Conservation (phyloP, 441 rosid species). For the Melastoma candidum region DNA sequence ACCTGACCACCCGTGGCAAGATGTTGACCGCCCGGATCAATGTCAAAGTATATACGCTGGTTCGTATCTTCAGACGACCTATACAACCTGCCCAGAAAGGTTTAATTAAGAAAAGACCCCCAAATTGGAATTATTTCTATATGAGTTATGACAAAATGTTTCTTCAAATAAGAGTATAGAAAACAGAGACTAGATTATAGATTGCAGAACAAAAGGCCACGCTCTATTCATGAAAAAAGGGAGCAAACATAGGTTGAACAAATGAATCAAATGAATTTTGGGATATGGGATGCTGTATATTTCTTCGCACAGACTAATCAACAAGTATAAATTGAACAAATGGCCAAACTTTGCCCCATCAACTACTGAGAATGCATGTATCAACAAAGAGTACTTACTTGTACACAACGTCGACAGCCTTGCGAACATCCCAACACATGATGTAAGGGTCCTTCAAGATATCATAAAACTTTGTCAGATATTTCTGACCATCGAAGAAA, state of each 20-base stretch:
- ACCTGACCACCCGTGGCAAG: conserved; percentile 98
- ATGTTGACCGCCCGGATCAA: conserved; percentile 68
- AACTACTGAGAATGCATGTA: background rate
- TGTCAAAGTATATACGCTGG: conserved; percentile 83
- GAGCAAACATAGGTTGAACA: no score
- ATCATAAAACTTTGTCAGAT: conserved; percentile 2
- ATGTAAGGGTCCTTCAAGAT: conserved; percentile 74
- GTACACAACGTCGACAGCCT: conserved; percentile 74
- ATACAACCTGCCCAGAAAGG: conserved; percentile 42
- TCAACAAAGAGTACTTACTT: conserved; percentile 39
- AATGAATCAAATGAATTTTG: no score
- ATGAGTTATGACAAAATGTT: background rate
- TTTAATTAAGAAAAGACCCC: background rate
- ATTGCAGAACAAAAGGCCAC: no score
- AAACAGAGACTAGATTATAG: no score
- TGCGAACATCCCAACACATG: conserved; percentile 86
- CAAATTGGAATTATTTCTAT: background rate
- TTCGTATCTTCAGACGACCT: conserved; percentile 78
- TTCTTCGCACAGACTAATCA: no score
- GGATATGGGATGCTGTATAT: no score
- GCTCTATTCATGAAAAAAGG: no score
- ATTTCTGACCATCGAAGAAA: conserved; percentile 6
- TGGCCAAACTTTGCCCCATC: background rate
- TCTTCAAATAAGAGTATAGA: background rate
- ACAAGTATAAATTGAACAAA: no score